These are phyloP conservation scores for Aspergillus awamori DNA, from an alignment of 2,329 filamentous ascomycete species.

Conservation along the genomic window DNA sequence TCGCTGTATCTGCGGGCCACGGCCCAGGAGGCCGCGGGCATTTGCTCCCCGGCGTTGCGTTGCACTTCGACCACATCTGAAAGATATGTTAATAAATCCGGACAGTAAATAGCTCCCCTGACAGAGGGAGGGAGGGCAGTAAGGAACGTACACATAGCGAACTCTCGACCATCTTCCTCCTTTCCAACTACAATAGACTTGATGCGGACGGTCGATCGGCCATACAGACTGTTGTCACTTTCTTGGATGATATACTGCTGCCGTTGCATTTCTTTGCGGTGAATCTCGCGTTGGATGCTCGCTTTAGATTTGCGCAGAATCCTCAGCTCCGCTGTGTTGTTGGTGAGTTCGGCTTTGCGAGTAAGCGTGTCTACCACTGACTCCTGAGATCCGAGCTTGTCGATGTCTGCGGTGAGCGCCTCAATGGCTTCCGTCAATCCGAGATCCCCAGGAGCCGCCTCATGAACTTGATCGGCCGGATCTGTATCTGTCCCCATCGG, in stretches of 20 bases:
- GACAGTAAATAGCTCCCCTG: neutral
- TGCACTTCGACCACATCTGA: slow-evolving; percentile 84
- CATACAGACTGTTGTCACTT: slow-evolving; percentile 95
- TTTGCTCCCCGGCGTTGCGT: slow-evolving; percentile 87
- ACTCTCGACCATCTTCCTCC: slow-evolving; percentile 91
- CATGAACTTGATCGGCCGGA: slow-evolving; percentile 81
- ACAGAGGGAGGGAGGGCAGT: neutral
- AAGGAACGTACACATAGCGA: slow-evolving; percentile 70
- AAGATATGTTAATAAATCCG: slow-evolving; percentile 21
- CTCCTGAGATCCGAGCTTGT: slow-evolving; percentile 83
- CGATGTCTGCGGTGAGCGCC: slow-evolving; percentile 84
- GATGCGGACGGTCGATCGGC: slow-evolving; percentile 84
- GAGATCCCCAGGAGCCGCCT: slow-evolving; percentile 91
- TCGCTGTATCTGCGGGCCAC: slow-evolving; percentile 94
- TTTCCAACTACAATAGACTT: slow-evolving; percentile 90
- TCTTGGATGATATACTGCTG: slow-evolving; percentile 98
- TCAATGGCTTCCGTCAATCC: slow-evolving; percentile 92
- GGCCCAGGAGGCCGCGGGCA: slow-evolving; percentile 94
- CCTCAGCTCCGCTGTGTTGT: slow-evolving; percentile 89
- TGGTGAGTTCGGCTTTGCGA: slow-evolving; percentile 92
- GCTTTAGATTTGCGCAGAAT: slow-evolving; percentile 93
- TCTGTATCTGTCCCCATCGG: slow-evolving; percentile 62
- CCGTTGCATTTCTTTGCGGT: slow-evolving; percentile 89
- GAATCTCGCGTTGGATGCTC: slow-evolving; percentile 87
- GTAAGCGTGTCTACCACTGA: slow-evolving; percentile 88